phyloP scores from a whole-genome alignment of 805 yeast species.

The Isabelozyma gotoi region DNA sequence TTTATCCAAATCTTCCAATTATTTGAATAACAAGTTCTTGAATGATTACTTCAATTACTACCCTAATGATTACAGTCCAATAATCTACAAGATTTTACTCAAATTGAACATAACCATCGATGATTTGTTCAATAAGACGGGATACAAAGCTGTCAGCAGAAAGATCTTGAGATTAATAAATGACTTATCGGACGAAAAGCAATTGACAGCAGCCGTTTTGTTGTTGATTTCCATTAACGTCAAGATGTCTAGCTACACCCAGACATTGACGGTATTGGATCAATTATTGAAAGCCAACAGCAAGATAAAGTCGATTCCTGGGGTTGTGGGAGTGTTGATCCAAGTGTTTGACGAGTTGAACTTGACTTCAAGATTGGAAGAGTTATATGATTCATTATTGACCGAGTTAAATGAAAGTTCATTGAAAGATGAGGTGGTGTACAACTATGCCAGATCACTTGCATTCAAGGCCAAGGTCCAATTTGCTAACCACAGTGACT shows the following conservation, averaged over 20 bases:
- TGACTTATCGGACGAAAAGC: neutral
- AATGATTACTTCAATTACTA: conserved; percentile 17
- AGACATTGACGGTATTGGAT: conserved; percentile 36
- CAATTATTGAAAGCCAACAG: conserved; percentile 15
- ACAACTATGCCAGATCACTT: conserved; percentile 26
- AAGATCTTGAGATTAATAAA: conserved; percentile 19
- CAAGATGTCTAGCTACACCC: conserved; percentile 21
- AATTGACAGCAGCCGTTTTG: conserved; percentile 24
- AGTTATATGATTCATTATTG: conserved; percentile 13
- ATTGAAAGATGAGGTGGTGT: conserved; percentile 14
- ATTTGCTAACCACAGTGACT: conserved; percentile 2
- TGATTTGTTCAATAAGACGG: conserved; percentile 19
- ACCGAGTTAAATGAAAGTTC: conserved; percentile 2
- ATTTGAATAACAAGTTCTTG: conserved; percentile 19
- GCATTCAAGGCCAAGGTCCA: conserved; percentile 26
- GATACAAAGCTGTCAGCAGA: conserved; percentile 14
- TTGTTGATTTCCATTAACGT: conserved; percentile 26
- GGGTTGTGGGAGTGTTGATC: conserved; percentile 49
- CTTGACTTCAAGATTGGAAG: conserved; percentile 27
- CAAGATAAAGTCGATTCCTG: conserved; percentile 40
- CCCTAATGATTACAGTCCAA: conserved; percentile 31
- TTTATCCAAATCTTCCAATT: conserved; percentile 21
- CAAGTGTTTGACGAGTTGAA: conserved; percentile 50
- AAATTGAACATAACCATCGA: conserved; percentile 25
- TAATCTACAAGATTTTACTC: conserved; percentile 27